These are phyloP conservation scores for Brassica balearica DNA, from an alignment of 441 rosid genomes.

Conservation along the genomic window DNA sequence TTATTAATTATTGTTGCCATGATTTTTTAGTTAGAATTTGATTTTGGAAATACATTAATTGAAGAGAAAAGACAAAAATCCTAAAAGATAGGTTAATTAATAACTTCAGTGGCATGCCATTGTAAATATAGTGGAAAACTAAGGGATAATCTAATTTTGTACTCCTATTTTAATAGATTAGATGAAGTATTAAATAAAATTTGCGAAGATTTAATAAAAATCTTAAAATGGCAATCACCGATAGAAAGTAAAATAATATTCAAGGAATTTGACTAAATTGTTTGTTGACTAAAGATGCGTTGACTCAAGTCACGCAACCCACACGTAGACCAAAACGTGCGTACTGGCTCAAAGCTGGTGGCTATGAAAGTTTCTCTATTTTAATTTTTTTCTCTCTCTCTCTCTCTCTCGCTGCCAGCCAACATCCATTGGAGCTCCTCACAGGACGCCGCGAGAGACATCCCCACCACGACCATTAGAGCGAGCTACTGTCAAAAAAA, in stretches of 20 bases:
- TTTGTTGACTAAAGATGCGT: not conserved
- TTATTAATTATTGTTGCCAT: too few species aligned
- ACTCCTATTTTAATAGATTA: too few species aligned
- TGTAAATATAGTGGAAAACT: too few species aligned
- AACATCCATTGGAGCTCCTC: constrained; percentile 45
- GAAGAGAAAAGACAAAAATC: too few species aligned
- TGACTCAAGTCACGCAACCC: not conserved
- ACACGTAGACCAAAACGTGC: constrained; percentile 3
- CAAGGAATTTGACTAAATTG: not conserved
- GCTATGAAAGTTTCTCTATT: not conserved
- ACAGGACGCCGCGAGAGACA: constrained; percentile 21
- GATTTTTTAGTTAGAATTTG: too few species aligned
- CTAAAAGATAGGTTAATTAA: too few species aligned
- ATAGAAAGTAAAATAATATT: not conserved
- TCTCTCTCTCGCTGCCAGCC: constrained; percentile 35
- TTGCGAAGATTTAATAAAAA: not conserved
- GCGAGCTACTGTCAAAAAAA: not conserved
- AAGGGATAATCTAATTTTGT: too few species aligned
- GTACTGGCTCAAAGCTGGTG: constrained; percentile 8
- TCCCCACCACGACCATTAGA: not conserved
- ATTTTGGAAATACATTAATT: too few species aligned
- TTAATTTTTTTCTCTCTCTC: not conserved
- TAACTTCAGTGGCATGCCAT: too few species aligned
- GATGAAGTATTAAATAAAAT: too few species aligned
- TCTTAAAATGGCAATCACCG: not conserved